A percentile compares a stretch with the other conserved stretches of the same genome.
phyloP scores from a whole-genome alignment of 75 land plant genomes.

The Adiantum capillusveneris region DNA sequence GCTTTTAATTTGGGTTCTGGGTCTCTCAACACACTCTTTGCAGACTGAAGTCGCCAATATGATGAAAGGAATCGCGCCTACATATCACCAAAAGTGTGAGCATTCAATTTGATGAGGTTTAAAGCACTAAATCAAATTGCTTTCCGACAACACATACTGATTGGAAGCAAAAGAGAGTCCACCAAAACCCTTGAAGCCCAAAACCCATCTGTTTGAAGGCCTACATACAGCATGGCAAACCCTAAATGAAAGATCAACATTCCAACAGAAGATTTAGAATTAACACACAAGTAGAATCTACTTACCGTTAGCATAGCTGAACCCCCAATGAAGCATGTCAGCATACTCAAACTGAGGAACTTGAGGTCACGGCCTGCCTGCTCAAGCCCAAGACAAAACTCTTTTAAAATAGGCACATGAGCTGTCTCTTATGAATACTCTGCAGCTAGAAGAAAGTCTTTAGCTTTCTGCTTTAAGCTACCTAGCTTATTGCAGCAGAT shows the following conservation, averaged over 20 bases:
- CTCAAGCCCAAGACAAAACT: background rate
- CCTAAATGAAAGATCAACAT: background rate
- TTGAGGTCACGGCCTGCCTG: conserved; percentile 80
- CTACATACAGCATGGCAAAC: conserved; percentile 16
- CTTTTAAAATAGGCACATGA: background rate
- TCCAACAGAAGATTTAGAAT: background rate
- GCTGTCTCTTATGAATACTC: too few relatives aligned
- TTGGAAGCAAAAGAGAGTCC: conserved; percentile 65
- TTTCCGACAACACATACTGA: conserved; percentile 38
- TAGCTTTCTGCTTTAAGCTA: too few relatives aligned
- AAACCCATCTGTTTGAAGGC: conserved; percentile 36
- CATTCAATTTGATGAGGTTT: background rate
- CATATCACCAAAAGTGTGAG: background rate
- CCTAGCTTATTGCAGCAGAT: too few relatives aligned
- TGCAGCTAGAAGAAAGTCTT: too few relatives aligned
- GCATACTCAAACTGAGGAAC: conserved; percentile 66
- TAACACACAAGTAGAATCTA: background rate
- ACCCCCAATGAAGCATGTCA: conserved; percentile 52
- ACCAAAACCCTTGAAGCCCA: conserved; percentile 76
- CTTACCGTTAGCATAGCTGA: conserved; percentile 58
- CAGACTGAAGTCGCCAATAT: background rate
- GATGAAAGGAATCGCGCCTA: conserved; percentile 4
- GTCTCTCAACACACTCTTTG: conserved; percentile 3
- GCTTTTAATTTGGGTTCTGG: background rate
- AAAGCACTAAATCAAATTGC: background rate